A percentile compares a stretch with the other conserved stretches of the same genome.
Conservation (phyloP, 345 rosid genomes). For the Linum lewisii region DNA sequence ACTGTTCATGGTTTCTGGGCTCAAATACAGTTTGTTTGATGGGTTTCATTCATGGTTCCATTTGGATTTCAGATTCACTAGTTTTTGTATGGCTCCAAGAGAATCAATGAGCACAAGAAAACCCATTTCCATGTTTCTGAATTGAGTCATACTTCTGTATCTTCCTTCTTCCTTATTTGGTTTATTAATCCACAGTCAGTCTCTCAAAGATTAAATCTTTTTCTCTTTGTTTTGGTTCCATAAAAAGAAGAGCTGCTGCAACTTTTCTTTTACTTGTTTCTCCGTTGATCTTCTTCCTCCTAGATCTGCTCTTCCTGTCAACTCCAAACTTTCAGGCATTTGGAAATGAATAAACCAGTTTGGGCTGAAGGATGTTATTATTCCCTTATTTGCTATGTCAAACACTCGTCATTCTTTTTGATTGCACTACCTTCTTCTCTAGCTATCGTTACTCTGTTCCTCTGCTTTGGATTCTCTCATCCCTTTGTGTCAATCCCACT, state of each 20-base stretch:
- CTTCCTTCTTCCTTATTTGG: neutral
- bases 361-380: slow-evolving; percentile 9
- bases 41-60: slow-evolving; percentile 15
- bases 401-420: slow-evolving; percentile 15
- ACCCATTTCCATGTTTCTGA: neutral
- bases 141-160: neutral
- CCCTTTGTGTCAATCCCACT: slow-evolving; percentile 25
- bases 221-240: neutral
- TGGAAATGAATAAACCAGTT: slow-evolving; percentile 24
- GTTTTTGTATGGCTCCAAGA: slow-evolving; percentile 15
- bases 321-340: slow-evolving; percentile 1
- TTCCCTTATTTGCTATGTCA: slow-evolving; percentile 19
- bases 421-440: slow-evolving; percentile 21
- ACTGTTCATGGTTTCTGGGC: slow-evolving; percentile 2
- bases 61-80: slow-evolving; percentile 17
- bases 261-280: neutral
- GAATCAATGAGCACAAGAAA: slow-evolving; percentile 17
- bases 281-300: neutral
- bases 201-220: neutral
- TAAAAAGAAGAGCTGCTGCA: neutral
- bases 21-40: neutral
- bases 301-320: slow-evolving; percentile 3
- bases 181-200: neutral
- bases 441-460: slow-evolving; percentile 19
- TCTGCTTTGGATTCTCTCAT: slow-evolving; percentile 17